These are phyloP conservation scores for Zalerion maritima DNA, from an alignment of 495 filamentous ascomycete species.

Conservation along the genomic window DNA sequence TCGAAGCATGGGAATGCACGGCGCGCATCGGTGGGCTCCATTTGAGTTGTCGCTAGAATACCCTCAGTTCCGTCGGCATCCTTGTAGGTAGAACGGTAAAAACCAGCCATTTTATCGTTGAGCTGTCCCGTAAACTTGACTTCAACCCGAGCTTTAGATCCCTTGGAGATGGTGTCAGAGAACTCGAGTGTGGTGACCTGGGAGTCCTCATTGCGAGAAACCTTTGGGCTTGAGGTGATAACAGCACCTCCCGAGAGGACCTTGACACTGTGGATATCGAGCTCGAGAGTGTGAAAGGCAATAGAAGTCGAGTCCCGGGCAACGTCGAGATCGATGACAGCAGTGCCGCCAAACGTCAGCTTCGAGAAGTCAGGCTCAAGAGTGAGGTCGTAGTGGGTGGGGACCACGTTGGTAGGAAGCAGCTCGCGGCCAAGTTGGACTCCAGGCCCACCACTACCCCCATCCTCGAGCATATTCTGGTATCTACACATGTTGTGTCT, in stretches of 20 bases:
- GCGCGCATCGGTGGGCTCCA: conserved; percentile 67
- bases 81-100: conserved; percentile 68
- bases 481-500: conserved; percentile 40
- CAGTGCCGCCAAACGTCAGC: conserved; percentile 55
- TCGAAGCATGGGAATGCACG: conserved; percentile 68
- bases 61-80: conserved; percentile 45
- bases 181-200: conserved; percentile 54
- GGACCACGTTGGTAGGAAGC: conserved; percentile 48
- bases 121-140: conserved; percentile 52
- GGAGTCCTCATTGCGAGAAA: conserved; percentile 45
- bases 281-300: conserved; percentile 72
- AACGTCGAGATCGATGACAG: conserved; percentile 65
- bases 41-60: conserved; percentile 63
- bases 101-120: conserved; percentile 72
- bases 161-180: conserved; percentile 40
- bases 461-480: conserved; percentile 25
- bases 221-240: conserved; percentile 31
- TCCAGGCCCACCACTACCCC: conserved; percentile 28
- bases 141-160: conserved; percentile 46
- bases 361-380: conserved; percentile 59
- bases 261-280: conserved; percentile 66
- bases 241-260: conserved; percentile 39
- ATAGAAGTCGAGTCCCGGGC: conserved; percentile 73
- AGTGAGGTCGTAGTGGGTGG: conserved; percentile 55
- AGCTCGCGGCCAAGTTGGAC: conserved; percentile 40